Evolutionary conservation across 768 basidiomycete species (phyloP).

Genomic region (Trametes gibbosa): DNA sequence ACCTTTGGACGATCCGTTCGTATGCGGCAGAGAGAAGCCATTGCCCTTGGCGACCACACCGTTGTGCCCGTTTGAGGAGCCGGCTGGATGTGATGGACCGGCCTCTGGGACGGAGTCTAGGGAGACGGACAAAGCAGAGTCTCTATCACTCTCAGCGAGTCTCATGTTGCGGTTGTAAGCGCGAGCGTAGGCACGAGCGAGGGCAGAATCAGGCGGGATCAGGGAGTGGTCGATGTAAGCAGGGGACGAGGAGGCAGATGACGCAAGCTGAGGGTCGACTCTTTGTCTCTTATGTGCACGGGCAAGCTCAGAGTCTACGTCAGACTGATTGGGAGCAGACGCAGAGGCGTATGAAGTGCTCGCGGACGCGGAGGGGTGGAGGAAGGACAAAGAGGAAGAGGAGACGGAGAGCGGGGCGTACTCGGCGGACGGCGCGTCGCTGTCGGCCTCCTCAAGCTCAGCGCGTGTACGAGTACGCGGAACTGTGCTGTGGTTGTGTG

Average conservation of each 20-base stretch:
- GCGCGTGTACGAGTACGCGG: slow-evolving; percentile 64
- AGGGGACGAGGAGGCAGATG: slow-evolving; percentile 12
- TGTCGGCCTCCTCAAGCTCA: slow-evolving; percentile 52
- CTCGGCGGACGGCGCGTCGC: slow-evolving; percentile 21
- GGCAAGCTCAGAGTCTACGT: slow-evolving; percentile 22
- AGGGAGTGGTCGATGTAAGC: slow-evolving; percentile 25
- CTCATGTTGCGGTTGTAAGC: slow-evolving; percentile 19
- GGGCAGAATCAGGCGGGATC: slow-evolving; percentile 19
- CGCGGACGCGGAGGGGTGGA: slow-evolving; percentile 27
- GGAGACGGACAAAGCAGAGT: slow-evolving; percentile 26
- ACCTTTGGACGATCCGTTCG: slow-evolving; percentile 21
- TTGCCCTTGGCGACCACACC: slow-evolving; percentile 22
- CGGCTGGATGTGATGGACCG: slow-evolving; percentile 22
- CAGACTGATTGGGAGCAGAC: neutral
- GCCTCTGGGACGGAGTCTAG: slow-evolving; percentile 21
- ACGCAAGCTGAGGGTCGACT: slow-evolving; percentile 22
- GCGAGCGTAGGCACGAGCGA: slow-evolving; percentile 4
- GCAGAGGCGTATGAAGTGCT: slow-evolving; percentile 14
- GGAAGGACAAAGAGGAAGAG: slow-evolving; percentile 26
- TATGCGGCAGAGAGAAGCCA: slow-evolving; percentile 21
- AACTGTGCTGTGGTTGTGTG: slow-evolving; percentile 37
- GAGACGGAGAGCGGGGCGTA: slow-evolving; percentile 22
- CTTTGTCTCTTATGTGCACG: slow-evolving; percentile 29
- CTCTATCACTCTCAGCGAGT: slow-evolving; percentile 24
- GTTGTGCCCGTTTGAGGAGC: slow-evolving; percentile 27